Conservation (phyloP, 2,329 filamentous ascomycete genomes). For the Berkeleyomyces basicola region DNA sequence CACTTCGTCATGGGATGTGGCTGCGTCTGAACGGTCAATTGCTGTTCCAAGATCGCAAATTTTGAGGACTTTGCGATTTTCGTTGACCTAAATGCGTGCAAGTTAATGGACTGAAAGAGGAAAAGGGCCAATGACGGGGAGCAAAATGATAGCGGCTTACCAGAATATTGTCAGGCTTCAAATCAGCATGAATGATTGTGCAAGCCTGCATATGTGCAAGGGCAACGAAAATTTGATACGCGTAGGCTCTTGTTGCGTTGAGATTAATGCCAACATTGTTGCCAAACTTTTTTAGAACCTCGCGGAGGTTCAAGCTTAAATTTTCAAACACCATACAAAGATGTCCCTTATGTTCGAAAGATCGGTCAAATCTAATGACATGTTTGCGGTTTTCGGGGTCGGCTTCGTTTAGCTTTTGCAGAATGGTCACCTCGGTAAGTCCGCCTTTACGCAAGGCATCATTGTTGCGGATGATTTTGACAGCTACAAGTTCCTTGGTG, state of each 20-base stretch:
- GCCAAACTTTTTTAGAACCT: constrained; percentile 89
- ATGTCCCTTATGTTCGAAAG: constrained; percentile 89
- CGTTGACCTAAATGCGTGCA: constrained; percentile 42
- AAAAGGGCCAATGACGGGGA: constrained; percentile 11
- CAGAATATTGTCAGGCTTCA: constrained; percentile 96
- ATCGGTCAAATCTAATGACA: constrained; percentile 69
- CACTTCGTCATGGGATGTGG: constrained; percentile 59
- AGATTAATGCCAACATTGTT: constrained; percentile 87
- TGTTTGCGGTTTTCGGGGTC: constrained; percentile 86
- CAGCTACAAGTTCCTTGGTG: constrained; percentile 63
- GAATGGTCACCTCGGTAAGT: constrained; percentile 83
- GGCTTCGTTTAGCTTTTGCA: constrained; percentile 69
- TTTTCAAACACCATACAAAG: constrained; percentile 96
- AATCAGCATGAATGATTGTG: constrained; percentile 85
- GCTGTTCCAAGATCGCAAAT: constrained; percentile 96
- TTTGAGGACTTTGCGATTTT: constrained; percentile 69
- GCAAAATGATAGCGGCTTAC: constrained; percentile 25
- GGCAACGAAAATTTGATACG: constrained; percentile 85
- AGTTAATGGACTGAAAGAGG: constrained; percentile 15
- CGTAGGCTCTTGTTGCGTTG: constrained; percentile 71
- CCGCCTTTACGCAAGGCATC: constrained; percentile 83
- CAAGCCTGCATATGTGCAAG: constrained; percentile 77
- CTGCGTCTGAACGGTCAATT: constrained; percentile 66
- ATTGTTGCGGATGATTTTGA: constrained; percentile 97
- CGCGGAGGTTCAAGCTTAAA: constrained; percentile 78